Evolutionary conservation across 2,329 filamentous ascomycete species (phyloP), one percentile per base, ranked within the genome.

Genomic region (Ophiostoma himal-ulmi): DNA sequence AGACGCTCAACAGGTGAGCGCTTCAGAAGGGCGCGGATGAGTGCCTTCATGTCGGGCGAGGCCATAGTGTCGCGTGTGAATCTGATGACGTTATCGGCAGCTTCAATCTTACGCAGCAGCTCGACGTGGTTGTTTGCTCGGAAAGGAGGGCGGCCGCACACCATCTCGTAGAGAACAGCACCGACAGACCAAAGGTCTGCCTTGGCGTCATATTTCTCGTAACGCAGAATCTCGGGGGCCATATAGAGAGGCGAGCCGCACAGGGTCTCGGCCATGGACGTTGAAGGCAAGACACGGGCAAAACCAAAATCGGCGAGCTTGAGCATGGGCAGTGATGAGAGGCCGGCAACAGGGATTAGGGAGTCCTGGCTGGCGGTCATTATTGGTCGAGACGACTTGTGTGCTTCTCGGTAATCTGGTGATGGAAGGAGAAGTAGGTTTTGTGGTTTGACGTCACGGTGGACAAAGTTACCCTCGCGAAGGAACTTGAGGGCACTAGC

Each of bases 241-340:
- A 99, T 99, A 82, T 99, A 99, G 36, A 99, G 83, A 11, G 95
- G 95, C 14, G 95, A 98, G 22, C 95, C 95, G 79, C 95, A 99
- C 0, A 99, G 87, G 0, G 95, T 99, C 79, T 99, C 95, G 13
- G 95, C 95, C 73, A 99, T 85, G 5, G 94, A 94, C 0, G 94
- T 96, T 8, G 92, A 89, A 1, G 95, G 94, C 67, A 99, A 82
- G 70, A 96, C 93, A 70, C 95, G 89, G 70, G 95, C 95, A 78
- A 99, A 99, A n/a, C 95, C 95, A 77, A 99, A 99, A 81, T 99
- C 95, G 71, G 95, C 95, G 75, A 99, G 89, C 82, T 99, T 99
- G 72, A 99, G 87, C 90, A 98, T 96, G 5, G 95, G 95, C 60
- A 99, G 81, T 22, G 93, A 95, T 69, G 88, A 85, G 39, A 99